These are phyloP conservation scores for Paraglomus brasilianum DNA, from an alignment of 192 early-diverging fungal genomes.

Conservation along the genomic window DNA sequence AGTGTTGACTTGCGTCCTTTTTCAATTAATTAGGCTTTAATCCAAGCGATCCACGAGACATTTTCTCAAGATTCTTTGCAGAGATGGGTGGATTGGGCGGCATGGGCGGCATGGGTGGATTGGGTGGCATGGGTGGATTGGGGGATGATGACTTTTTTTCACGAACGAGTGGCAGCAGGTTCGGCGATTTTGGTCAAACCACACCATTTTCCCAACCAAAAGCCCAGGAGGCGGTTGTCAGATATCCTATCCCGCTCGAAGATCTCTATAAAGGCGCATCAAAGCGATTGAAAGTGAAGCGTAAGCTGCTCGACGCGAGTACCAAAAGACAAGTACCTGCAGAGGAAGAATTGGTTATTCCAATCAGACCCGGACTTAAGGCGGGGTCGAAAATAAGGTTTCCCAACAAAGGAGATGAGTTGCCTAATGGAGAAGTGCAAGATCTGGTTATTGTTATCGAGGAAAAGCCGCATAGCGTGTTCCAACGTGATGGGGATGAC, in stretches of 20 bases:
- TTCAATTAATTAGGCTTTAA: slow-evolving; percentile 65
- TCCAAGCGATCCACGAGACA: slow-evolving; percentile 80
- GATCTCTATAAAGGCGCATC: slow-evolving; percentile 88
- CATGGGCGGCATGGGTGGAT: slow-evolving; percentile 37
- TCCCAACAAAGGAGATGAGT: slow-evolving; percentile 84
- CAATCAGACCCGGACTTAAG: slow-evolving; percentile 96
- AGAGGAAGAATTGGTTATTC: slow-evolving; percentile 83
- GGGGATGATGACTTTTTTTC: slow-evolving; percentile 26
- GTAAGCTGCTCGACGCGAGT: slow-evolving; percentile 46
- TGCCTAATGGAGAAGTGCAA: slow-evolving; percentile 71
- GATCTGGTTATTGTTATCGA: slow-evolving; percentile 95
- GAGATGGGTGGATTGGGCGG: slow-evolving; percentile 56
- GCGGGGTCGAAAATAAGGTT: slow-evolving; percentile 96
- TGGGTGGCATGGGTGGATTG: slow-evolving; percentile 33
- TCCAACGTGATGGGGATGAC: slow-evolving; percentile 88
- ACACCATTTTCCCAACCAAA: slow-evolving; percentile 37
- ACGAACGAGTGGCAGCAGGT: slow-evolving; percentile 32
- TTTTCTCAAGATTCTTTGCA: slow-evolving; percentile 86
- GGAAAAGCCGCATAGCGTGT: slow-evolving; percentile 86
- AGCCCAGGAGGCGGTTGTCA: slow-evolving; percentile 53
- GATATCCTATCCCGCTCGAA: slow-evolving; percentile 75
- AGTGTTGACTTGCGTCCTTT: too few relatives aligned
- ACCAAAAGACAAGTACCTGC: slow-evolving; percentile 45
- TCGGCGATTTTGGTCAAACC: slow-evolving; percentile 32
- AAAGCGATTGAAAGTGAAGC: slow-evolving; percentile 92